Evolutionary conservation across 441 rosid genomes (phyloP), one percentile per base, ranked within the genome.

Genomic region (Gossypium davidsonii): DNA sequence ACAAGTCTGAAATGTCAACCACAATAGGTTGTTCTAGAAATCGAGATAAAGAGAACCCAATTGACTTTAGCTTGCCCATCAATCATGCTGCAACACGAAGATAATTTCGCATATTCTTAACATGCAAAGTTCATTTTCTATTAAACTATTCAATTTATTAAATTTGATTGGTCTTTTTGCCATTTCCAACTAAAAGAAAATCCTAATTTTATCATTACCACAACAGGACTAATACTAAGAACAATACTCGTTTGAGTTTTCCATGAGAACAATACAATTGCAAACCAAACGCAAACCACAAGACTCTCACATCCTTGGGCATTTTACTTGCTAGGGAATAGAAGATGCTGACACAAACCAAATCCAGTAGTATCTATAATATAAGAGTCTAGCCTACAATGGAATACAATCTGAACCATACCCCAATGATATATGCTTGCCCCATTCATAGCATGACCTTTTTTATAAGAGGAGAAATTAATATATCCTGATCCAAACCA

Each of bases 111-210:
- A 37, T 37, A 37, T 37, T 37, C 42, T 37, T 37, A 37, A 37
- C 42, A 37, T 6, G 42, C 42, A 34, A 34, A 5, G 37, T 25
- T 23, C 37, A 58, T 58, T 12, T 12, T 4, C 63, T 14, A 58
- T 58, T 58, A 25, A 58, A 58, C 63, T 58, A 56, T 18, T 56
- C 60, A 21, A 56, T 56, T 56, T 56, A 58, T 58, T 58, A 58
- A 58, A 58, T 12, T 58, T 58, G 37, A 25, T 2, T 25, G 17
- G 18, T 58, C 37, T 58, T 58, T 58, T 58, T 23, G 17, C 37
- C 37, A 58, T 58, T 58, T 58, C 37, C 63, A 58, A 58, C 37
- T 58, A 25, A 23, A 58, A 25, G 63, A 25, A 58, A 25, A 25
- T 58, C 8, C 17, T 58, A 58, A 23, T 25, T 25, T 23, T 31